These are phyloP conservation scores for Stephanocyclus meneghinianus DNA, from an alignment of 352 stramenopile species.

Conservation along the genomic window DNA sequence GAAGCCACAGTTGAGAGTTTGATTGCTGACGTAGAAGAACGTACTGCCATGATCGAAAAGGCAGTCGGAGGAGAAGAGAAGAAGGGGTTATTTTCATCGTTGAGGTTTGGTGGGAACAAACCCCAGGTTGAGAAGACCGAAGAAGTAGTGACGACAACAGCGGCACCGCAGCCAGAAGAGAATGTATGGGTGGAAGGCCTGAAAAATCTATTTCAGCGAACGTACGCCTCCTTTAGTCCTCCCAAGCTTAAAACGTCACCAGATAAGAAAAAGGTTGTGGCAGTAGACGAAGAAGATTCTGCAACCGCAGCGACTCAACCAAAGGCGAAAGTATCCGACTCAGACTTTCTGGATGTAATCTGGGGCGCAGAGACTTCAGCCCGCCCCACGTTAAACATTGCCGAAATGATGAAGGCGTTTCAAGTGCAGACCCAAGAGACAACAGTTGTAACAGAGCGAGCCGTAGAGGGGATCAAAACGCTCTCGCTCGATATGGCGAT, in stretches of 20 bases:
- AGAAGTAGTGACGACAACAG: background rate
- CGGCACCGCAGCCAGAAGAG: slow-evolving; percentile 8
- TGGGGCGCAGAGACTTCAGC: slow-evolving; percentile 48
- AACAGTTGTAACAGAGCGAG: slow-evolving; percentile 4
- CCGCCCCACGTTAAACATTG: slow-evolving; percentile 42
- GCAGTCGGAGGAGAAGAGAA: slow-evolving; percentile 5
- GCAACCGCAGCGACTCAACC: background rate
- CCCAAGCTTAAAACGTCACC: slow-evolving; percentile 3
- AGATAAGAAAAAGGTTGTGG: slow-evolving; percentile 14
- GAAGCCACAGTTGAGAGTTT: slow-evolving; percentile 52
- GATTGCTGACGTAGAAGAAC: slow-evolving; percentile 33
- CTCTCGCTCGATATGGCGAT: slow-evolving; percentile 56
- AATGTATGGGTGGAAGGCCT: slow-evolving; percentile 51
- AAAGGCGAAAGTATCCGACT: slow-evolving; percentile 54
- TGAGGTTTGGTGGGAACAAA: background rate
- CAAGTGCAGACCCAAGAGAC: slow-evolving; percentile 38
- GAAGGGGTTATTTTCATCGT: slow-evolving; percentile 3
- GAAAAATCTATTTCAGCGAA: slow-evolving; percentile 43
- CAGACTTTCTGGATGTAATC: slow-evolving; percentile 49
- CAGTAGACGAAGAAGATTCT: slow-evolving; percentile 16
- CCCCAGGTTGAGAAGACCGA: background rate
- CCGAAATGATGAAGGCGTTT: slow-evolving; percentile 58
- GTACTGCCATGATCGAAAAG: slow-evolving; percentile 18
- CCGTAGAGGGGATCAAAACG: slow-evolving; percentile 25
- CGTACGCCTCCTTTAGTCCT: slow-evolving; percentile 31